A percentile compares a stretch with the other conserved stretches of the same genome.
phyloP scores from a whole-genome alignment of 192 early-diverging fungal species.

The Linderina pennispora region DNA sequence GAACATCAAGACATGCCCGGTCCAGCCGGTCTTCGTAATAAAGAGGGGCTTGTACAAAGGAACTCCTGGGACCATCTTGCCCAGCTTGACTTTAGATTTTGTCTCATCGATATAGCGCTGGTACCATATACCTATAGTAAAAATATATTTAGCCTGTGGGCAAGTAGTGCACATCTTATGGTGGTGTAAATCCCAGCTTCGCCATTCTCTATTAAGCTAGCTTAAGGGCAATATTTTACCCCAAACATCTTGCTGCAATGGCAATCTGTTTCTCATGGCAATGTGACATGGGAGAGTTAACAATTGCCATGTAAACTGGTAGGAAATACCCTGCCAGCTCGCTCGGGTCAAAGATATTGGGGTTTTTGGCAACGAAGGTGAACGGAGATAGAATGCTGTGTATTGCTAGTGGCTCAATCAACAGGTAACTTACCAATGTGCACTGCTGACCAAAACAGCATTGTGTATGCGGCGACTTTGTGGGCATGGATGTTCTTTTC shows the following conservation, averaged over 20 bases:
- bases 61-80: slow-evolving; percentile 5
- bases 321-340: not conserved
- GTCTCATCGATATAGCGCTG: slow-evolving; percentile 11
- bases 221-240: too few relatives aligned
- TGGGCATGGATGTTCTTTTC: slow-evolving; percentile 73
- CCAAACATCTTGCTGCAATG: too few relatives aligned
- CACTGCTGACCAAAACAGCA: slow-evolving; percentile 55
- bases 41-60: slow-evolving; percentile 21
- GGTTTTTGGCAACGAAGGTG: not conserved
- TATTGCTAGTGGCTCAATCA: not conserved
- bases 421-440: slow-evolving; percentile 52
- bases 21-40: slow-evolving; percentile 46
- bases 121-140: slow-evolving; percentile 21
- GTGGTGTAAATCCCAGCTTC: not conserved
- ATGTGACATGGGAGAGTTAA: not conserved
- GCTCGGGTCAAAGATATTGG: not conserved
- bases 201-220: not conserved
- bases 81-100: slow-evolving; percentile 5
- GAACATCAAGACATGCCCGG: slow-evolving; percentile 65
- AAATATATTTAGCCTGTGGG: too few relatives aligned
- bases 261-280: too few relatives aligned
- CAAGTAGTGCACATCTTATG: too few relatives aligned
- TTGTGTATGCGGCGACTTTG: slow-evolving; percentile 63
- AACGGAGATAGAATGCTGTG: not conserved
- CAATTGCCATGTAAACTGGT: not conserved